Evolutionary conservation across 1,284 basidiomycete genomes (phyloP).

Genomic region (Naganishia sp.): DNA sequence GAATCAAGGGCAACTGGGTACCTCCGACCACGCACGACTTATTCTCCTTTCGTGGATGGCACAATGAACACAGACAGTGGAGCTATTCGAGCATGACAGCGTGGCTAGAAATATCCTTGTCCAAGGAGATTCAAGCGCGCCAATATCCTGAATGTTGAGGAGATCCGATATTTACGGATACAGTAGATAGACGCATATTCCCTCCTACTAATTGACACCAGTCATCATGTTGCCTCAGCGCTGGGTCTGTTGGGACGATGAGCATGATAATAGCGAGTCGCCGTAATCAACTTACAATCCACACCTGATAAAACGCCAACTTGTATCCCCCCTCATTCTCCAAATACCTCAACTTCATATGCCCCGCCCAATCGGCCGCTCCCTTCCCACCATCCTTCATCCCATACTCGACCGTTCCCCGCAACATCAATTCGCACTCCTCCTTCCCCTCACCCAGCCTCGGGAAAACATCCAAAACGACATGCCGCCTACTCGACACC

Average conservation of each 20-base stretch:
- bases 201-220: neutral
- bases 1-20: too few species aligned
- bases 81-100: too few species aligned
- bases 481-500: constrained; percentile 37
- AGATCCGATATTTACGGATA: too few species aligned
- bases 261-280: neutral
- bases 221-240: neutral
- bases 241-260: neutral
- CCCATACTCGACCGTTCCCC: constrained; percentile 40
- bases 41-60: too few species aligned
- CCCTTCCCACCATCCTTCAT: constrained; percentile 39
- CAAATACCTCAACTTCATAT: constrained; percentile 33
- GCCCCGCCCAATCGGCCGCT: constrained; percentile 37
- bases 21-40: too few species aligned
- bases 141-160: too few species aligned
- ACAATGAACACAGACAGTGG: too few species aligned
- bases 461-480: constrained; percentile 37
- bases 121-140: too few species aligned
- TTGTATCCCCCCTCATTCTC: constrained; percentile 33
- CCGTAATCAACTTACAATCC: constrained; percentile 37
- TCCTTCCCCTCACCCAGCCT: constrained; percentile 26
- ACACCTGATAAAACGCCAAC: constrained; percentile 43
- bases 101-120: too few species aligned
- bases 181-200: neutral
- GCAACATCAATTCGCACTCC: constrained; percentile 35